These are phyloP conservation scores for Phaeosphaeria sp. DNA, from an alignment of 2,329 filamentous ascomycete species.

Conservation along the genomic window DNA sequence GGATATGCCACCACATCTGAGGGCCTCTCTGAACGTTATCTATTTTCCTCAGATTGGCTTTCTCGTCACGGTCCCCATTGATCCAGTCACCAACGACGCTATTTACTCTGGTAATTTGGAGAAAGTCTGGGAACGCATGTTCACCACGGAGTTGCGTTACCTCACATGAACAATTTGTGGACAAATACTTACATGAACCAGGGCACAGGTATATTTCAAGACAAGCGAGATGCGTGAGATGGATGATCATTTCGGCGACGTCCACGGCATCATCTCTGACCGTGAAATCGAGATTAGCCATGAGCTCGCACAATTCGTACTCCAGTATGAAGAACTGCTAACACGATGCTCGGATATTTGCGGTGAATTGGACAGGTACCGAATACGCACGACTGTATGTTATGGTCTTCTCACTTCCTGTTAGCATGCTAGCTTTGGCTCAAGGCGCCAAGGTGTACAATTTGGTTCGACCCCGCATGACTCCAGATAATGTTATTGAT, in stretches of 20 bases:
- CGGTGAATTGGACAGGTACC: constrained; percentile 78
- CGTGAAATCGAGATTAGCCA: constrained; percentile 90
- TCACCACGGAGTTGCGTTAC: constrained; percentile 64
- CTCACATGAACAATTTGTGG: too few species aligned
- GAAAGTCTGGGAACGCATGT: constrained; percentile 78
- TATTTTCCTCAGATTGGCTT: constrained; percentile 94
- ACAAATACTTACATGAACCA: constrained; percentile 5
- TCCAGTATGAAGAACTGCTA: constrained; percentile 72
- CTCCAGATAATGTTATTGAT: constrained; percentile 70
- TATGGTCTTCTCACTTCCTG: neutral
- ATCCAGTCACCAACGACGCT: constrained; percentile 64
- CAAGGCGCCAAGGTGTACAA: constrained; percentile 77
- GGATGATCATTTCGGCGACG: constrained; percentile 81
- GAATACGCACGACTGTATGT: neutral
- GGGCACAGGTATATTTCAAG: constrained; percentile 80
- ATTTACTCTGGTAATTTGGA: constrained; percentile 67
- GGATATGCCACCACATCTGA: constrained; percentile 65
- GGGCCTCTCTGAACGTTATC: constrained; percentile 72
- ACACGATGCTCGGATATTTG: constrained; percentile 76
- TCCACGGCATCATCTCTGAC: constrained; percentile 87
- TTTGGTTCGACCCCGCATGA: constrained; percentile 73
- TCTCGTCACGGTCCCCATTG: constrained; percentile 73
- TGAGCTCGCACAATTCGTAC: constrained; percentile 71
- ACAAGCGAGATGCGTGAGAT: constrained; percentile 80
- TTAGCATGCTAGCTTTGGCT: constrained; percentile 77